Base-by-base conservation (phyloP, 352 stramenopile species). In the Phytophthora fragariaefolia region DNA sequence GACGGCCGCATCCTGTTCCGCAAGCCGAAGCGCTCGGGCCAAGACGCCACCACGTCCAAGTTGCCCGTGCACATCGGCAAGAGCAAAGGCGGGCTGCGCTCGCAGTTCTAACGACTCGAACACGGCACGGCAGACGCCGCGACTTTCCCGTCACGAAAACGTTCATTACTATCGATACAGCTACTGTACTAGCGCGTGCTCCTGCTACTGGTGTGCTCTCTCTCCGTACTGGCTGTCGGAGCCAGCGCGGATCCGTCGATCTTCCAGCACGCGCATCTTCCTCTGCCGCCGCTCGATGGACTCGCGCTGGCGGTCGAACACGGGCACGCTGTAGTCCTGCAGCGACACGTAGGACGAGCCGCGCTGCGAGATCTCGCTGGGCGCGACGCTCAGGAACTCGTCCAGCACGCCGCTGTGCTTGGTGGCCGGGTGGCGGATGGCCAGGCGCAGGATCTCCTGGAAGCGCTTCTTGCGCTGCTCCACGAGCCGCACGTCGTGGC, bases 281-380 rank as follows among this genome's bases (percentile, higher is more conserved):
- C 84, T 76, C 66, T 91, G 83, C 18, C 82, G 82, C 48, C 86
- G 80, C 63, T 92, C 85, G 54, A 93, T 87, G 10, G 82, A 92
- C 66, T 94, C 86, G 12, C 86, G 81, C 63, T 94, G 77, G 20
- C 71, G 80, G 55, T 93, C 84, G 23, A 90, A 80, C 32, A 92
- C 84, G 0, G 87, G 87, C 24, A 95, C 85, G 50, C 85, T 92
- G 79, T 87, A 79, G 75, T 94, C 69, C 65, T 79, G 69, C 12
- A 95, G 77, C 46, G 87, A 95, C 18, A 93, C 86, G 69, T 95
- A 95, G 17, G 87, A 93, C 10, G 85, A 91, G 17, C 87, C 85
- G 30, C 83, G 79, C 46, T 93, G 83, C 28, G 87, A 85, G 60
- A 88, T 93, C 53, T 89, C 69, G 68, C 80, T 82, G 17, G 80